Conservation (phyloP, 2,329 filamentous ascomycete genomes). For the Exutisphaerella laricina region DNA sequence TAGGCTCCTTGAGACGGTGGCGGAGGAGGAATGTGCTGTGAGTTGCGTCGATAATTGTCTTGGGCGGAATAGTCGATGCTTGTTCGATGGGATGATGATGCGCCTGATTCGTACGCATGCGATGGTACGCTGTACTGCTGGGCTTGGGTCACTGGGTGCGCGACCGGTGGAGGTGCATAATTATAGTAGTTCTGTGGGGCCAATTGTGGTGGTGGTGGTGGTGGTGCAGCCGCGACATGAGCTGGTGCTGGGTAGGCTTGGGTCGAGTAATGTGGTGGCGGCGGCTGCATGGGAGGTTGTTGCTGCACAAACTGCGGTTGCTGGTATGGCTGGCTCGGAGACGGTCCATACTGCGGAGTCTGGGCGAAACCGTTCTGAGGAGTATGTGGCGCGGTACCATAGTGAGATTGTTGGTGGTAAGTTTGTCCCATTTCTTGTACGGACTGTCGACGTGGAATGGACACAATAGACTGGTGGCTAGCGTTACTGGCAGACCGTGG, state of each 20-base stretch:
- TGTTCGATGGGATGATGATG: slow-evolving; percentile 34
- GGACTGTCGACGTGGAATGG: slow-evolving; percentile 38
- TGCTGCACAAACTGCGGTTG: slow-evolving; percentile 28
- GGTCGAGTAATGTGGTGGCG: slow-evolving; percentile 25
- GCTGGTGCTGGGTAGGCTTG: slow-evolving; percentile 24
- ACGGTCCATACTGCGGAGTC: slow-evolving; percentile 34
- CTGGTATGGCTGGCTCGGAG: slow-evolving; percentile 25
- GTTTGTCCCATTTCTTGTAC: slow-evolving; percentile 41
- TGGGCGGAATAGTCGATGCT: slow-evolving; percentile 37
- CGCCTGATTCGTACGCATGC: slow-evolving; percentile 17
- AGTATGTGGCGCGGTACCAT: slow-evolving; percentile 38
- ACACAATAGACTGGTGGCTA: slow-evolving; percentile 30
- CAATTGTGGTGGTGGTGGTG: slow-evolving; percentile 26
- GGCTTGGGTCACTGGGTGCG: slow-evolving; percentile 33
- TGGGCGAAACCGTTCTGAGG: slow-evolving; percentile 36
- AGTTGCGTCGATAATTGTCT: slow-evolving; percentile 38
- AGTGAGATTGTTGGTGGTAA: slow-evolving; percentile 37
- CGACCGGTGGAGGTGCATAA: slow-evolving; percentile 33
- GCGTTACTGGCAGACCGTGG: slow-evolving; percentile 37
- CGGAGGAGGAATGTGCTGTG: slow-evolving; percentile 37
- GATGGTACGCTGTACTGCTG: slow-evolving; percentile 36
- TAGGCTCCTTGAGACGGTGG: slow-evolving; percentile 26
- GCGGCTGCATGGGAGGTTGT: slow-evolving; percentile 33
- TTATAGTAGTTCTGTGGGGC: slow-evolving; percentile 38
- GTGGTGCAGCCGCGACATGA: neutral